Evolutionary conservation across 306 rosid species (phyloP).

Genomic region (Acmispon strigosus): DNA sequence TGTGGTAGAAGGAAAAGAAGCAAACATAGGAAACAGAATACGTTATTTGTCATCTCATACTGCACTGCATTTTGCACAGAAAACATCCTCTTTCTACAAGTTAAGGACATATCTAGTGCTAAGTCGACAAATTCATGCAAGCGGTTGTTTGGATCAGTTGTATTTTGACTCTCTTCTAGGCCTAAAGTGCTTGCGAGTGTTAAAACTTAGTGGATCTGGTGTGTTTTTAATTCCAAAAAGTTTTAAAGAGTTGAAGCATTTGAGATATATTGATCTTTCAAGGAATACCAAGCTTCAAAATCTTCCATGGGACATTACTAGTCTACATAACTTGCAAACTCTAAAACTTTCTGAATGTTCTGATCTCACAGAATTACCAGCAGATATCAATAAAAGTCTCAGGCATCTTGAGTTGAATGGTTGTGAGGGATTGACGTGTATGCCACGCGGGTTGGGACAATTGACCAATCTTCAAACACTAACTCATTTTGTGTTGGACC

Average conservation of each 20-base stretch:
- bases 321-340: slow-evolving; percentile 17
- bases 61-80: neutral
- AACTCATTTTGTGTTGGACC: neutral
- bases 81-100: neutral
- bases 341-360: slow-evolving; percentile 10
- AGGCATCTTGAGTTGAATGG: slow-evolving; percentile 17
- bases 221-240: neutral
- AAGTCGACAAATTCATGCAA: neutral
- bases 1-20: neutral
- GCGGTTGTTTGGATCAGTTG: neutral
- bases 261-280: slow-evolving; percentile 31
- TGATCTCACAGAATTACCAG: slow-evolving; percentile 1
- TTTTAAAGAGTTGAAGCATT: slow-evolving; percentile 10
- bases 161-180: neutral
- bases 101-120: slow-evolving; percentile 12
- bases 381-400: slow-evolving; percentile 15
- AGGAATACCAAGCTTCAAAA: neutral
- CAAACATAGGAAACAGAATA: neutral
- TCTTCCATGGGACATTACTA: slow-evolving; percentile 7
- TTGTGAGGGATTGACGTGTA: neutral
- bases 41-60: slow-evolving; percentile 13
- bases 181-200: slow-evolving; percentile 4
- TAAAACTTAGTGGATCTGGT: neutral
- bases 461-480: slow-evolving; percentile 19
- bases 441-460: slow-evolving; percentile 18